phyloP scores from a whole-genome alignment of 1,139 yeast genomes.

The Lodderomyces orthopsilosis region DNA sequence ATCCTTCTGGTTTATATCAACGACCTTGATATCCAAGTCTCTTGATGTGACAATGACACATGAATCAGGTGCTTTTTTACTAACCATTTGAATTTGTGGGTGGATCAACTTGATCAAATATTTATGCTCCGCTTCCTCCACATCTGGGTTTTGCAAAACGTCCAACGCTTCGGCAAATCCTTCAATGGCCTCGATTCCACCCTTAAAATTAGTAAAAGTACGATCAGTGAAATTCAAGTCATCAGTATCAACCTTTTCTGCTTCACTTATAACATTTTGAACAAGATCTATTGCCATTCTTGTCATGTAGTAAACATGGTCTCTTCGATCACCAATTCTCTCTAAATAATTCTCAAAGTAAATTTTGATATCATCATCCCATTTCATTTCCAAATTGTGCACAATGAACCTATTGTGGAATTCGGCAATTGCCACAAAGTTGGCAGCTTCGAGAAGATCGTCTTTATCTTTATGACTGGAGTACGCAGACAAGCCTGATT shows the following conservation, averaged over 20 bases:
- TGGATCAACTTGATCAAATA: slow-evolving; percentile 41
- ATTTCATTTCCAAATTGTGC: slow-evolving; percentile 72
- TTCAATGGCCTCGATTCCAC: slow-evolving; percentile 33
- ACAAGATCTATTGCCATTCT: slow-evolving; percentile 72
- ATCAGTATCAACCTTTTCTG: slow-evolving; percentile 8
- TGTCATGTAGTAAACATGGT: slow-evolving; percentile 61
- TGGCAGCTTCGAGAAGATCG: slow-evolving; percentile 19
- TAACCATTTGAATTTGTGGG: slow-evolving; percentile 43
- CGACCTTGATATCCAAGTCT: slow-evolving; percentile 65
- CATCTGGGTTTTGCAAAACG: slow-evolving; percentile 20
- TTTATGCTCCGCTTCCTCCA: slow-evolving; percentile 37
- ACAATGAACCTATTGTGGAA: slow-evolving; percentile 78
- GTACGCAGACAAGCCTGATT: slow-evolving; percentile 23
- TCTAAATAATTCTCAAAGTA: slow-evolving; percentile 62
- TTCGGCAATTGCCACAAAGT: slow-evolving; percentile 20
- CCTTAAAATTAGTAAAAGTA: slow-evolving; percentile 17
- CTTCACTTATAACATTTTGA: slow-evolving; percentile 29
- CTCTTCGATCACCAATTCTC: slow-evolving; percentile 53
- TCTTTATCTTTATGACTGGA: slow-evolving; percentile 26
- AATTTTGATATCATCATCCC: slow-evolving; percentile 72
- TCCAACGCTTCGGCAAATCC: slow-evolving; percentile 33
- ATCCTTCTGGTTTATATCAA: slow-evolving; percentile 52
- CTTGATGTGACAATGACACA: slow-evolving; percentile 61
- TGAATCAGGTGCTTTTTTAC: slow-evolving; percentile 31
- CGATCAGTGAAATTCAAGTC: slow-evolving; percentile 14